Evolutionary conservation across 2,329 filamentous ascomycete species (phyloP), one percentile per base, ranked within the genome.

Genomic region (Cordyceps cateniannulata): DNA sequence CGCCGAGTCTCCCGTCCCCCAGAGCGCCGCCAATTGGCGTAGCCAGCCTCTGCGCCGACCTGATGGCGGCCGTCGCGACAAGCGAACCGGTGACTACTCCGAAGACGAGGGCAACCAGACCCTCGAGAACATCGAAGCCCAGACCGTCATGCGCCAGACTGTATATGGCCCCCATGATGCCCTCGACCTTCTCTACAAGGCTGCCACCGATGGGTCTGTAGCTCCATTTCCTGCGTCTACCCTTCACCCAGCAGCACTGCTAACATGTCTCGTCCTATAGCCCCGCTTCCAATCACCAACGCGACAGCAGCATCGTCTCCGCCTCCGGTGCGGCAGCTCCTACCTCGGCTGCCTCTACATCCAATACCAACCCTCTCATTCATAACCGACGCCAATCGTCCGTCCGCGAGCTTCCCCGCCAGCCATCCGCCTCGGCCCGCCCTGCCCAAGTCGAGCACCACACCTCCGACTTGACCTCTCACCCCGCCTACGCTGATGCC

Each of bases 141-240:
- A 84, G 69, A 79, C 79, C 9, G 83, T 87, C 62, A 87, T 88
- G 85, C 77, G 85, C 35, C 79, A 77, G 60, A 89, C 91, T 66
- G 86, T 98, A 49, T 96, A 93, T 73, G 93, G 92, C 40, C 92
- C 91, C 3, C 93, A 96, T 69, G 93, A 98, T 77, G 93, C 93
- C 25, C 81, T 98, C 52, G 92, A 96, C 72, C 80, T 97, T 61
- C 81, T 98, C 18, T 96, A 96, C 70, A 93, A 96, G 75, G 93
- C 93, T 22, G 92, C 85, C 32, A 87, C 85, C 45, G 82, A 87
- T 70, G 84, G 79, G 79, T 80, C 71, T 69, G 76, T 74, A 63
- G 59, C 64, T 40, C 38, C 38, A 14, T 64, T 58, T 61, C 62
- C 44, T 56, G 65, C 60, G 55, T 32, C 22, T n/a, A 27, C 6